Base-by-base conservation (phyloP, 495 filamentous ascomycete genomes). In the Neurospora sp. region DNA sequence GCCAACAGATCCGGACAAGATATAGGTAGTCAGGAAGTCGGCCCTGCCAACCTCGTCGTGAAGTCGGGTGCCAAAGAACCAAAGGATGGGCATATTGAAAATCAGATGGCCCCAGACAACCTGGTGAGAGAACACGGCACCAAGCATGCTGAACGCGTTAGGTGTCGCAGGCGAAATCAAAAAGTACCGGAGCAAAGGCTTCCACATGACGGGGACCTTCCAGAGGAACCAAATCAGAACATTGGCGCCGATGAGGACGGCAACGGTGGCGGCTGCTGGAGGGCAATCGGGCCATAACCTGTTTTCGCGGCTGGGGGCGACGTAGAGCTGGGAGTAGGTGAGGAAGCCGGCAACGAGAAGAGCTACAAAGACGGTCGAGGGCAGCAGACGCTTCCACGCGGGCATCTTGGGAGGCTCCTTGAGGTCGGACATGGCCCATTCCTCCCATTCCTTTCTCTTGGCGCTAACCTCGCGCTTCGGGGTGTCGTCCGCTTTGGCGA, bases 31-130 rank as follows among this genome's bases (percentile, higher is more conserved):
- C 5, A 99, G 83, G 81, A 98, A 97, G 73, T 90, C 88, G 46
- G 91, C 94, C 22, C 95, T 88, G 48, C 94, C 95, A 70, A 98
- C 87, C 71, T 97, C 91, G 76, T 97, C 94, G 83, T 97, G 93
- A 16, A 96, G 75, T 0, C 81, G 80, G 12, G 81, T 82, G 42
- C 86, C 87, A 35, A 87, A 73, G 74, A 89, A 79, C 82, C 82
- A 87, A 2, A 88, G 77, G 37, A 86, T 77, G 22, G 85, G 73
- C 89, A 95, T 92, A 77, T 98, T 98, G n/a, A 83, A 73, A 5
- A 79, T 75, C 3, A 96, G 78, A 82, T 99, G 96, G 31, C 72
- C 72, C 10, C 77, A 69, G 68, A 89, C 71, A 0, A 79, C 77
- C 72, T 96, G 91, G 77, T 99, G 96, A 42, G 92, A 94, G 82